A percentile compares a stretch with the other conserved stretches of the same genome.
These are phyloP conservation scores for Deuterostichococcus epilithicus DNA, from an alignment of 139 green algal species.

Conservation along the genomic window DNA sequence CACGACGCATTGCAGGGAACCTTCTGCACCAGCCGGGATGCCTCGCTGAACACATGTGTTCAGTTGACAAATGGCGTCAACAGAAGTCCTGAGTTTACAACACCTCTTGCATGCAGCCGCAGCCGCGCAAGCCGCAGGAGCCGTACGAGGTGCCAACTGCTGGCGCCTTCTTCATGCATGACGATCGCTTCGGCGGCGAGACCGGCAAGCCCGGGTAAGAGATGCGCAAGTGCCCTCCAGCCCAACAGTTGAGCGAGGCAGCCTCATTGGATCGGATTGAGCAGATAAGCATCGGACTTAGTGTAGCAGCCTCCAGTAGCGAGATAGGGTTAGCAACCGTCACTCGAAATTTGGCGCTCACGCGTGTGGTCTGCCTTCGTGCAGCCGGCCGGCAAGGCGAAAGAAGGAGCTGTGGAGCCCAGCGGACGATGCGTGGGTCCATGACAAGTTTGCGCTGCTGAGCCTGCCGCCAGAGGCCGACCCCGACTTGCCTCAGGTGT, in stretches of 20 bases:
- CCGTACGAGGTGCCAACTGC: constrained; percentile 46
- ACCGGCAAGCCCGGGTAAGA: constrained; percentile 9
- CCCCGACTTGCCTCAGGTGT: constrained; percentile 1
- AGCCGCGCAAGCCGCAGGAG: constrained; percentile 33
- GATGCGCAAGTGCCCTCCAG: no score
- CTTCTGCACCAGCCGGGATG: no score
- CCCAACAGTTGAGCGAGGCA: no score
- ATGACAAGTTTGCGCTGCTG: constrained; percentile 46
- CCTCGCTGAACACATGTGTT: no score
- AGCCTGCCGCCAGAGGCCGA: constrained; percentile 1
- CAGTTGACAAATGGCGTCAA: no score
- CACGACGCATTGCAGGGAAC: no score
- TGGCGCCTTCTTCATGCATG: constrained; percentile 49
- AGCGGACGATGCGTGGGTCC: constrained; percentile 28
- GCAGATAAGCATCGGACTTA: no score
- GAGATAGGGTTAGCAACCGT: no score
- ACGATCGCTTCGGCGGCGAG: constrained; percentile 38
- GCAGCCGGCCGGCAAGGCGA: not conserved
- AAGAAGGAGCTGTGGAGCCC: constrained; percentile 26
- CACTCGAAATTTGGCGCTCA: no score
- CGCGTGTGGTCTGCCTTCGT: not conserved
- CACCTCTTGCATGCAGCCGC: not conserved
- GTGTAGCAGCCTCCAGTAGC: no score
- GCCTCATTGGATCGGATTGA: no score
- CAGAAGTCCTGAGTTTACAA: constrained; percentile 10